Evolutionary conservation across 2,329 filamentous ascomycete species (phyloP).

Genomic region (Pestalotiopsis sp.): DNA sequence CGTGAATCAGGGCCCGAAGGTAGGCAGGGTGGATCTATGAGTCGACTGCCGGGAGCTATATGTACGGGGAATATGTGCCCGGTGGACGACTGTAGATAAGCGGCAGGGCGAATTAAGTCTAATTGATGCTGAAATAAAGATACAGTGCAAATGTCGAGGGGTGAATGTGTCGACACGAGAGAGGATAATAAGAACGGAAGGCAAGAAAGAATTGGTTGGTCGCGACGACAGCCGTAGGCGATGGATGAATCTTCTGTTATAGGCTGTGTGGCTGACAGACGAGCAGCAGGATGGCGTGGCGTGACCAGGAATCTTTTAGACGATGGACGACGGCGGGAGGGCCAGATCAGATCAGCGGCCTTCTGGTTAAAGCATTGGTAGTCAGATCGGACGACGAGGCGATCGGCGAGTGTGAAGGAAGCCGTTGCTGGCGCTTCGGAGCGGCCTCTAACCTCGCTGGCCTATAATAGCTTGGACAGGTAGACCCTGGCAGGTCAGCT

Average conservation of each 20-base stretch:
- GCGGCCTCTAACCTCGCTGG: neutral
- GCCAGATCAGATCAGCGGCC: neutral
- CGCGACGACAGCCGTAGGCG: neutral
- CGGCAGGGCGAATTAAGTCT: neutral
- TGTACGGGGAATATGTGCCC: slow-evolving; percentile 17
- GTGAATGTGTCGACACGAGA: slow-evolving; percentile 12
- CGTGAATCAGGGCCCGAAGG: slow-evolving; percentile 26
- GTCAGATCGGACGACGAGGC: slow-evolving; percentile 2
- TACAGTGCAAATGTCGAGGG: slow-evolving; percentile 6
- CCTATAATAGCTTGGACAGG: neutral
- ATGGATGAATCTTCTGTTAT: slow-evolving; percentile 11
- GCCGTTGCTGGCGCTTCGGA: neutral
- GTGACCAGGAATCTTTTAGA: slow-evolving; percentile 4
- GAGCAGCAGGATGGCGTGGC: slow-evolving; percentile 1
- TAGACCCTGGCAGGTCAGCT: neutral
- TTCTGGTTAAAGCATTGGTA: neutral
- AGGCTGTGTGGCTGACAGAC: slow-evolving; percentile 1
- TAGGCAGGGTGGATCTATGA: slow-evolving; percentile 27
- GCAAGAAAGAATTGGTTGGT: slow-evolving; percentile 13
- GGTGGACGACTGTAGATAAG: neutral
- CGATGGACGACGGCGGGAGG: slow-evolving; percentile 5
- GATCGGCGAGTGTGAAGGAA: neutral
- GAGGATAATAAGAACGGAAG: neutral
- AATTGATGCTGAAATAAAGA: neutral
- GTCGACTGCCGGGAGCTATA: slow-evolving; percentile 15